These are phyloP conservation scores for Starmera pachycereana DNA, from an alignment of 805 yeast genomes.

Conservation along the genomic window DNA sequence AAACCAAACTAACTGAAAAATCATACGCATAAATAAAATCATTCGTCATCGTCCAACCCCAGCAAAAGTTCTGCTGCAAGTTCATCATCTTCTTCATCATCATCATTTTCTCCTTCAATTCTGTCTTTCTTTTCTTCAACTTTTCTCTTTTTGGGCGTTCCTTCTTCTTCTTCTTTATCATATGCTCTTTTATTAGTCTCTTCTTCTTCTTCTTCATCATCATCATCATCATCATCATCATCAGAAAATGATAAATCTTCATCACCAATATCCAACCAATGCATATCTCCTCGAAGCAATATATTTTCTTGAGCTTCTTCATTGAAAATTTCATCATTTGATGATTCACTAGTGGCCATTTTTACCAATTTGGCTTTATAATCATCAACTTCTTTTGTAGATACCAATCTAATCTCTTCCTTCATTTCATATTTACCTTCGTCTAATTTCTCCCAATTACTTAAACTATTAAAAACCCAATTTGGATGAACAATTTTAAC, in stretches of 20 bases:
- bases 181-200: conserved; percentile 2
- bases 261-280: conserved; percentile 26
- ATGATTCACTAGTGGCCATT: conserved; percentile 22
- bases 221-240: conserved; percentile 18
- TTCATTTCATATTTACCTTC: conserved; percentile 49
- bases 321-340: conserved; percentile 30
- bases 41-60: conserved; percentile 15
- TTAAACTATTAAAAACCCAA: conserved; percentile 84
- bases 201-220: conserved; percentile 12
- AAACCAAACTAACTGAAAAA: no score
- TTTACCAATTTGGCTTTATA: conserved; percentile 21
- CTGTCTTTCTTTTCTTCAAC: conserved; percentile 16
- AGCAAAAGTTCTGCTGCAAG: conserved; percentile 22
- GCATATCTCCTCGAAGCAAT: conserved; percentile 20
- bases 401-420: conserved; percentile 36
- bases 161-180: conserved; percentile 15
- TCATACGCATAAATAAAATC: no score
- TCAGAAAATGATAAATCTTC: conserved; percentile 34
- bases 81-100: conserved; percentile 22
- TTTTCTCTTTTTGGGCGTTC: conserved; percentile 8
- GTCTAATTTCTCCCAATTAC: conserved; percentile 63
- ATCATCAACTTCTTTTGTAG: conserved; percentile 27
- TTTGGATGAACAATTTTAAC: conserved; percentile 81
- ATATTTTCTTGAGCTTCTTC: conserved; percentile 24
- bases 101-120: conserved; percentile 11